These are phyloP conservation scores for Forsythia suspensa DNA, from an alignment of 257 asterid species.

Conservation along the genomic window DNA sequence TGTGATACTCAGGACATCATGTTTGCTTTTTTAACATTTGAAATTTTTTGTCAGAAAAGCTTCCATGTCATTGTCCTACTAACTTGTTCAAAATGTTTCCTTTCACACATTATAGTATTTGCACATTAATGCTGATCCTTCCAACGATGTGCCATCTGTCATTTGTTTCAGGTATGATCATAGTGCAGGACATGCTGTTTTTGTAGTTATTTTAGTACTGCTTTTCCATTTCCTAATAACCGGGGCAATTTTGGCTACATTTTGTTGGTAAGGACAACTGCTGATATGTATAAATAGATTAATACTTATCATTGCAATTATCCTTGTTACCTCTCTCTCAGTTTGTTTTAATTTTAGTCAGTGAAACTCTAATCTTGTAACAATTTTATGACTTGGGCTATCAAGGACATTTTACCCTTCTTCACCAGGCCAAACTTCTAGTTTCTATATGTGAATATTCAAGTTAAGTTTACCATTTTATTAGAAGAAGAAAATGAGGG, in stretches of 20 bases:
- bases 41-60: background rate
- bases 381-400: background rate
- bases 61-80: background rate
- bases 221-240: slow-evolving; percentile 76
- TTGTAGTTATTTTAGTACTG: slow-evolving; percentile 77
- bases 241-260: slow-evolving; percentile 90
- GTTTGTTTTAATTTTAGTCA: slow-evolving; percentile 1
- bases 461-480: slow-evolving; percentile 4
- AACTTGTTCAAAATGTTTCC: background rate
- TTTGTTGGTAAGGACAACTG: slow-evolving; percentile 70
- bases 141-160: slow-evolving; percentile 17
- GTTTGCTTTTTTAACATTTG: background rate
- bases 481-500: background rate
- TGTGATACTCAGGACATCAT: background rate
- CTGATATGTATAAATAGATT: background rate
- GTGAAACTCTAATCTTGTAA: background rate
- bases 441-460: background rate
- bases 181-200: slow-evolving; percentile 88
- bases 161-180: slow-evolving; percentile 83
- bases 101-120: background rate
- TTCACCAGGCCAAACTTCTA: background rate
- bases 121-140: slow-evolving; percentile 20
- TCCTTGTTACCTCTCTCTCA: background rate
- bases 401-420: background rate
- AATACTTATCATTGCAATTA: slow-evolving; percentile 9